Percentiles rank a stretch among this genome's conserved stretches.
phyloP scores from a whole-genome alignment of 192 early-diverging fungal genomes.

The Pilobolus umbonatus region DNA sequence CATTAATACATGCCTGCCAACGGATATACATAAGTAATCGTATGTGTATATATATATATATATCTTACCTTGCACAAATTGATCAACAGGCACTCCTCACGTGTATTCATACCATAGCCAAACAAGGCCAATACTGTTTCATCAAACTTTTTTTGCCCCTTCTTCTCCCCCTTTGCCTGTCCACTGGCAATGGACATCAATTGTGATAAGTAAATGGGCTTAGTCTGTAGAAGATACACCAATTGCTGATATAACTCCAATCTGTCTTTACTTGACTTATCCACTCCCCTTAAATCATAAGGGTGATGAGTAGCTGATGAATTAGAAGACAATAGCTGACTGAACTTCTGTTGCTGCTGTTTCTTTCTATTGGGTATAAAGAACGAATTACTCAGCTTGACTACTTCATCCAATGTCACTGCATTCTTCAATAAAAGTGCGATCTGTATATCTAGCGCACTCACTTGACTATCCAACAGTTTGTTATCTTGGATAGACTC shows the following conservation, averaged over 20 bases:
- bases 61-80: conserved; percentile 83
- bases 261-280: conserved; percentile 78
- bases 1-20: conserved; percentile 62
- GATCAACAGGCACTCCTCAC: conserved; percentile 95
- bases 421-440: conserved; percentile 93
- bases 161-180: conserved; percentile 63
- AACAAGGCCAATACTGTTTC: conserved; percentile 87
- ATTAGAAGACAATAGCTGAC: conserved; percentile 32
- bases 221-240: conserved; percentile 96
- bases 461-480: conserved; percentile 69
- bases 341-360: conserved; percentile 42
- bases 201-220: conserved; percentile 85
- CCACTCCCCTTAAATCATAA: conserved; percentile 71
- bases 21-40: background rate
- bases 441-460: conserved; percentile 94
- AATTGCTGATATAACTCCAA: conserved; percentile 87
- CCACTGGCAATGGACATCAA: conserved; percentile 83
- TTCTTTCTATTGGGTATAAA: conserved; percentile 24
- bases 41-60: too few species aligned
- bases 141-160: conserved; percentile 80
- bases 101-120: conserved; percentile 94
- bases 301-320: conserved; percentile 29
- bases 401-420: conserved; percentile 92
- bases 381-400: conserved; percentile 43
- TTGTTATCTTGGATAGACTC: conserved; percentile 88